Evolutionary conservation across 768 basidiomycete species (phyloP).

Genomic region (Suillus weaverae): DNA sequence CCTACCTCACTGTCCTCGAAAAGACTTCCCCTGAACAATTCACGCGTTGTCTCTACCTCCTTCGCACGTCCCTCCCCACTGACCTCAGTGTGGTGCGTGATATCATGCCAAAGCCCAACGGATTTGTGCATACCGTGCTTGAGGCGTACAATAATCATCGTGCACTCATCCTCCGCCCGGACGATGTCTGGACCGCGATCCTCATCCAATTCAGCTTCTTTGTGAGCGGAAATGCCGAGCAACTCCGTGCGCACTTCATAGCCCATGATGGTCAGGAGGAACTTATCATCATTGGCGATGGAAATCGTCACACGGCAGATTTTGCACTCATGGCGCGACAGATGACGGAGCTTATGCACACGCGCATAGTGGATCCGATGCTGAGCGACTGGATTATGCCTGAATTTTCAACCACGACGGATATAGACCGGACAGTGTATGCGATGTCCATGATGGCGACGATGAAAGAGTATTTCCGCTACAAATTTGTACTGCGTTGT

Average conservation of each 20-base stretch:
- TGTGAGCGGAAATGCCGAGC: slow-evolving; percentile 32
- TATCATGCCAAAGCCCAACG: slow-evolving; percentile 22
- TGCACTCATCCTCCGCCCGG: slow-evolving; percentile 39
- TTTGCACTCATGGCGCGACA: slow-evolving; percentile 25
- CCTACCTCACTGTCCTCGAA: slow-evolving; percentile 23
- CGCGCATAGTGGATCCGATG: slow-evolving; percentile 25
- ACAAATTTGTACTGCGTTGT: slow-evolving; percentile 13
- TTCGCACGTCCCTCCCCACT: slow-evolving; percentile 30
- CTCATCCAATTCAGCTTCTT: slow-evolving; percentile 38
- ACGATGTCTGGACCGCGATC: slow-evolving; percentile 47
- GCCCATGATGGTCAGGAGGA: slow-evolving; percentile 34
- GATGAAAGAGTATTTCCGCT: slow-evolving; percentile 24
- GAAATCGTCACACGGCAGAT: slow-evolving; percentile 22
- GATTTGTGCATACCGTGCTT: slow-evolving; percentile 35
- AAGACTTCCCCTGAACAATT: slow-evolving; percentile 23
- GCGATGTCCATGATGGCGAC: slow-evolving; percentile 32
- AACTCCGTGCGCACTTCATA: slow-evolving; percentile 35
- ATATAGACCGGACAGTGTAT: slow-evolving; percentile 24
- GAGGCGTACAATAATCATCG: slow-evolving; percentile 37
- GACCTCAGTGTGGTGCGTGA: slow-evolving; percentile 18
- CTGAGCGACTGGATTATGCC: slow-evolving; percentile 32
- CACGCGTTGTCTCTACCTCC: slow-evolving; percentile 22
- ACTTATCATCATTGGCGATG: slow-evolving; percentile 17
- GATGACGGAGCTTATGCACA: slow-evolving; percentile 25
- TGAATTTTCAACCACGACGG: slow-evolving; percentile 31